Percentiles rank a stretch among this genome's conserved stretches.
These are phyloP conservation scores for Podila minutissima DNA, from an alignment of 192 early-diverging fungal genomes.

Conservation along the genomic window DNA sequence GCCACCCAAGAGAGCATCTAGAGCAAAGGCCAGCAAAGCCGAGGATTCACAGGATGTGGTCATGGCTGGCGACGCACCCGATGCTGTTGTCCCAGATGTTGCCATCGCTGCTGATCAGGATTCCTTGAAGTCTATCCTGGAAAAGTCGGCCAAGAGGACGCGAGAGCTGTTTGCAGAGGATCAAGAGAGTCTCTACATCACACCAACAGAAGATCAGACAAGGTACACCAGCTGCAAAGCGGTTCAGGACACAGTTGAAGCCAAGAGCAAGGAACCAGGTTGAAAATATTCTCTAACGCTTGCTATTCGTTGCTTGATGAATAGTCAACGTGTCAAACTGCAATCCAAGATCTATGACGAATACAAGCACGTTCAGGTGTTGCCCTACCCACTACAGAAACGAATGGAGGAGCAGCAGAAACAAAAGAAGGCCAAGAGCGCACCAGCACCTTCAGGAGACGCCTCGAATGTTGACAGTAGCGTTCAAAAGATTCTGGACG, in stretches of 20 bases:
- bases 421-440: constrained; percentile 53
- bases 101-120: constrained; percentile 1
- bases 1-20: constrained; percentile 51
- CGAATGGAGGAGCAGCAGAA: constrained; percentile 58
- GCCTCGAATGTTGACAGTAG: constrained; percentile 37
- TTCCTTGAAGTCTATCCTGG: constrained; percentile 19
- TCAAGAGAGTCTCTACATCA: constrained; percentile 17
- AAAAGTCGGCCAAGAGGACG: constrained; percentile 34
- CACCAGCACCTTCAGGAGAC: constrained; percentile 33
- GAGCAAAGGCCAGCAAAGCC: constrained; percentile 20
- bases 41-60: constrained; percentile 27
- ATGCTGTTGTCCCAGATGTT: constrained; percentile 14
- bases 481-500: constrained; percentile 57
- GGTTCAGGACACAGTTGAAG: too few relatives aligned
- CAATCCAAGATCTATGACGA: constrained; percentile 82
- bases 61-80: constrained; percentile 17
- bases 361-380: constrained; percentile 67
- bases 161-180: constrained; percentile 45
- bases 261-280: too few relatives aligned
- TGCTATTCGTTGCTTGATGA: not conserved
- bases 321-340: constrained; percentile 73
- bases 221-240: constrained; percentile 6
- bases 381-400: constrained; percentile 69
- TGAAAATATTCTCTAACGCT: not conserved
- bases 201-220: constrained; percentile 26